A percentile compares a stretch with the other conserved stretches of the same genome.
These are phyloP conservation scores for Fusarium nematophilum DNA, from an alignment of 2,329 filamentous ascomycete genomes.

Conservation along the genomic window DNA sequence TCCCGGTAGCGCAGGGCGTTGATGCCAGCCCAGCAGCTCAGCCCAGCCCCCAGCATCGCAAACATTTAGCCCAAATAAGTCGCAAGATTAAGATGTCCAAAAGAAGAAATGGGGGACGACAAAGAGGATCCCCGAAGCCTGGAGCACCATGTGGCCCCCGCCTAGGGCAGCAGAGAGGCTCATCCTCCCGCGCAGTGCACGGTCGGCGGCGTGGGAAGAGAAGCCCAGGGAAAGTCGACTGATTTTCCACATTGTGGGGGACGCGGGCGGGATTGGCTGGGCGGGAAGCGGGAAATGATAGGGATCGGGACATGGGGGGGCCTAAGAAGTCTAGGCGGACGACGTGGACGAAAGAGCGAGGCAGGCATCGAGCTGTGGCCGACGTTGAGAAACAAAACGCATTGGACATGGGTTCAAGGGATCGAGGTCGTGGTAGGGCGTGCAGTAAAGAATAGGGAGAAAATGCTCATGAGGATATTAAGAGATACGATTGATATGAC, in stretches of 20 bases:
- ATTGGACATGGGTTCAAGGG: slow-evolving; percentile 6
- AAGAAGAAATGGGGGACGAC: too few relatives aligned
- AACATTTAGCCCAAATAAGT: too few relatives aligned
- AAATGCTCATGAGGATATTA: too few relatives aligned
- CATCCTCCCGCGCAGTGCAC: not conserved
- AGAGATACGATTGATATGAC: not conserved
- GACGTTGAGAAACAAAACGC: slow-evolving; percentile 4
- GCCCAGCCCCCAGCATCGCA: too few relatives aligned
- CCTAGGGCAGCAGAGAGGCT: too few relatives aligned
- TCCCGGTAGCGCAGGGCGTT: too few relatives aligned
- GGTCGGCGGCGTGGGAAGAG: slow-evolving; percentile 1
- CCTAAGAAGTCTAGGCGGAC: slow-evolving; percentile 8
- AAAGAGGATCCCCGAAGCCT: not conserved
- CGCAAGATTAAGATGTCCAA: too few relatives aligned
- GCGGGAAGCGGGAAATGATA: slow-evolving; percentile 23
- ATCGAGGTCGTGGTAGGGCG: slow-evolving; percentile 16
- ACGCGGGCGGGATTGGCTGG: slow-evolving; percentile 2
- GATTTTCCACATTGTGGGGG: slow-evolving; percentile 35
- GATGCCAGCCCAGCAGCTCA: not conserved
- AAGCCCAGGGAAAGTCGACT: slow-evolving; percentile 26
- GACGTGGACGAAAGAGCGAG: too few relatives aligned
- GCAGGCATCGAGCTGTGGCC: not conserved
- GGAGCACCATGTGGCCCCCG: not conserved
- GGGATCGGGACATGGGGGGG: slow-evolving; percentile 8
- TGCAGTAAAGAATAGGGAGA: slow-evolving; percentile 21